A percentile compares a stretch with the other conserved stretches of the same genome.
Evolutionary conservation across 129 eudicot species (phyloP).

Genomic region (Lactuca sativa): DNA sequence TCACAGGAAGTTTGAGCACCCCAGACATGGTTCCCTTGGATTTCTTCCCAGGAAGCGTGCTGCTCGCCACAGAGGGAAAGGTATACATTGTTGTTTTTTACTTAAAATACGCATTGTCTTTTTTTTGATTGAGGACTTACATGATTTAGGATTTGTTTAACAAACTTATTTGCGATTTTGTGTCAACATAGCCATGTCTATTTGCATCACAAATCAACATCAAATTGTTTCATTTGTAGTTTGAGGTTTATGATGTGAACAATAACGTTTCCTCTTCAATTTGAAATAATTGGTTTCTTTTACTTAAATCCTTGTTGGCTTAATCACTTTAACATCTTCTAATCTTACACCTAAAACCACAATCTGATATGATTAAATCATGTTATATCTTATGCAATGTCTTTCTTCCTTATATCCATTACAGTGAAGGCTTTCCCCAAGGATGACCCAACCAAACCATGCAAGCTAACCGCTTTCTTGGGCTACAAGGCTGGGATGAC

Average conservation of each 20-base stretch:
- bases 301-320: too few relatives aligned
- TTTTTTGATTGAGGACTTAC: too few relatives aligned
- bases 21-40: conserved; percentile 50
- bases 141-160: too few relatives aligned
- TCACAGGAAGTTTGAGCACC: conserved; percentile 67
- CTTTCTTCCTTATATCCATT: background rate
- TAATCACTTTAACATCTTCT: too few relatives aligned
- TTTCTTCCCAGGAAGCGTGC: conserved; percentile 65
- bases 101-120: background rate
- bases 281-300: background rate
- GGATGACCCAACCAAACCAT: conserved; percentile 49
- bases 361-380: background rate
- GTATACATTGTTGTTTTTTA: background rate
- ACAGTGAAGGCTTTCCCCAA: conserved; percentile 58
- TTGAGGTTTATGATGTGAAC: background rate
- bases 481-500: conserved; percentile 64
- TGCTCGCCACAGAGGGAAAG: conserved; percentile 64
- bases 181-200: too few relatives aligned
- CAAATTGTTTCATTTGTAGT: background rate
- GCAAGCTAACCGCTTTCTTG: conserved; percentile 53
- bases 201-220: too few relatives aligned
- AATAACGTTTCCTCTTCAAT: too few relatives aligned
- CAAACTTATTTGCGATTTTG: too few relatives aligned
- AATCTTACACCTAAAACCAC: too few relatives aligned
- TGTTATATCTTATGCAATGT: background rate